Evolutionary conservation across 2,329 filamentous ascomycete genomes (phyloP).

Genomic region (Aspergillus felis): DNA sequence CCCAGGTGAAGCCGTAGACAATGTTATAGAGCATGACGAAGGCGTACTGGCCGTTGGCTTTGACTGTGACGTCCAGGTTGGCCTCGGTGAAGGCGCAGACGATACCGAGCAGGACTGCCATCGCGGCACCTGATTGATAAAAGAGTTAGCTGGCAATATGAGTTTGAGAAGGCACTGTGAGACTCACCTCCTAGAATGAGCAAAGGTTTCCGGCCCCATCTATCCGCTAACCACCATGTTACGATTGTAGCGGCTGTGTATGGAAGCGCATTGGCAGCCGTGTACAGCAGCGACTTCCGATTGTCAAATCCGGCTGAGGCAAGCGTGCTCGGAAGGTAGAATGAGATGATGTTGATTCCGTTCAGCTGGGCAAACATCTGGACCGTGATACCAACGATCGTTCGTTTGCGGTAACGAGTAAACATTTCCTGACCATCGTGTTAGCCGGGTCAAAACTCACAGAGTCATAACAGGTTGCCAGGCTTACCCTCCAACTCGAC

Average conservation of each 20-base stretch:
- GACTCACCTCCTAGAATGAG: constrained; percentile 18
- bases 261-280: constrained; percentile 38
- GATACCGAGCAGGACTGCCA: constrained; percentile 33
- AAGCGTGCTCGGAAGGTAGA: constrained; percentile 39
- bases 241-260: constrained; percentile 39
- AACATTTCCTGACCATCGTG: constrained; percentile 37
- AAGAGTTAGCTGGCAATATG: background rate
- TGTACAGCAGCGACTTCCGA: constrained; percentile 38
- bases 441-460: background rate
- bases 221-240: constrained; percentile 40
- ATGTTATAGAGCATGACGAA: constrained; percentile 41
- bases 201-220: constrained; percentile 40
- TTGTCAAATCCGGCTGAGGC: constrained; percentile 35
- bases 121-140: constrained; percentile 20
- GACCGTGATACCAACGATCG: constrained; percentile 39
- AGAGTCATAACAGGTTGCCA: background rate
- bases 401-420: constrained; percentile 41
- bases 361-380: constrained; percentile 42
- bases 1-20: constrained; percentile 37
- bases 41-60: constrained; percentile 37
- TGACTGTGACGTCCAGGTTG: constrained; percentile 19
- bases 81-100: constrained; percentile 39
- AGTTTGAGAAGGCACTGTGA: no score
- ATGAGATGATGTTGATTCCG: constrained; percentile 43
- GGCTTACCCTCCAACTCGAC: constrained; percentile 27